Evolutionary conservation across 768 basidiomycete species (phyloP).

Genomic region (Lentinula sp.): DNA sequence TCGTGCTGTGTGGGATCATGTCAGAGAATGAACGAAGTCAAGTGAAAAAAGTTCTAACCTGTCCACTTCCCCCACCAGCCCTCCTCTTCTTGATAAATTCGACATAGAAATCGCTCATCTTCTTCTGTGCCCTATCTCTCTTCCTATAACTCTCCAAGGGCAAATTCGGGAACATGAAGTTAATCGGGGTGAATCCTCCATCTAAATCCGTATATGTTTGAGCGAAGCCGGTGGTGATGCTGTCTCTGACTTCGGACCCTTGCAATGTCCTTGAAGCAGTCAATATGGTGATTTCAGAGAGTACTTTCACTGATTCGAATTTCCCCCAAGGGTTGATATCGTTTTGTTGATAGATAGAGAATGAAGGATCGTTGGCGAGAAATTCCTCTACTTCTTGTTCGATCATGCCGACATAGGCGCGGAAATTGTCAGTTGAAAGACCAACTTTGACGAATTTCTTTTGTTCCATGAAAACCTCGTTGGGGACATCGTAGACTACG

Average conservation of each 20-base stretch:
- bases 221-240: conserved; percentile 80
- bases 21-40: not conserved
- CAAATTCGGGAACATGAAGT: conserved; percentile 92
- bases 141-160: conserved; percentile 87
- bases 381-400: conserved; percentile 71
- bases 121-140: conserved; percentile 85
- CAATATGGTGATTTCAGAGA: conserved; percentile 89
- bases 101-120: conserved; percentile 92
- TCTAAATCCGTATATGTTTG: conserved; percentile 84
- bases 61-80: conserved; percentile 38
- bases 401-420: conserved; percentile 77
- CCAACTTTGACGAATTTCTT: conserved; percentile 98
- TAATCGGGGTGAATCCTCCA: conserved; percentile 92
- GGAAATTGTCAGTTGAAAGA: conserved; percentile 86
- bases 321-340: conserved; percentile 72
- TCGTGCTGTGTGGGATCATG: conserved; percentile 45
- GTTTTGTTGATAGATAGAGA: conserved; percentile 56
- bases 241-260: conserved; percentile 80
- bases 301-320: conserved; percentile 66
- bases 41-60: not conserved
- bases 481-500: conserved; percentile 96
- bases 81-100: conserved; percentile 76
- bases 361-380: conserved; percentile 57
- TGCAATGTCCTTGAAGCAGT: conserved; percentile 93
- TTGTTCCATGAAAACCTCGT: conserved; percentile 97